Conservation (phyloP, 1,139 yeast genomes). For the Candida mesenterica region DNA sequence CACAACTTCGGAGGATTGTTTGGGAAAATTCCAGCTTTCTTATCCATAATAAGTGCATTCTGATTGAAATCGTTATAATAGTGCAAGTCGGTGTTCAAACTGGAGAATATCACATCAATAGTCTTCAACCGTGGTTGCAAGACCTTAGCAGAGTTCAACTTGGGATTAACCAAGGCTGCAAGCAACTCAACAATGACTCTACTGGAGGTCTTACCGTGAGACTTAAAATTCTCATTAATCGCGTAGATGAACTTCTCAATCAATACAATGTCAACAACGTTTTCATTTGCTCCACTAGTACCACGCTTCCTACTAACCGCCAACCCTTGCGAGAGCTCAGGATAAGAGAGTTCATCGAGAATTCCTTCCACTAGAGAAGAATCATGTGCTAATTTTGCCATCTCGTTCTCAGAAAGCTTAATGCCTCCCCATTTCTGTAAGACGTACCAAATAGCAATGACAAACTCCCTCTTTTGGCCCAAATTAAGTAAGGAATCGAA, state of each 20-base stretch:
- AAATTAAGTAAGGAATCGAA: slow-evolving; percentile 34
- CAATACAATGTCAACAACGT: slow-evolving; percentile 24
- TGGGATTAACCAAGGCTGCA: slow-evolving; percentile 20
- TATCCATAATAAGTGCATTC: slow-evolving; percentile 18
- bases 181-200: slow-evolving; percentile 25
- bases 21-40: slow-evolving; percentile 14
- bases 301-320: slow-evolving; percentile 4
- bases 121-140: slow-evolving; percentile 27
- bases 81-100: slow-evolving; percentile 34
- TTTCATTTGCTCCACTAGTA: slow-evolving; percentile 8
- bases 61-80: slow-evolving; percentile 35
- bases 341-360: slow-evolving; percentile 9
- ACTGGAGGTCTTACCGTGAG: slow-evolving; percentile 20
- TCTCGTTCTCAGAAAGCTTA: slow-evolving; percentile 8
- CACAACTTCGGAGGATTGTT: slow-evolving; percentile 26
- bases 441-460: slow-evolving; percentile 29
- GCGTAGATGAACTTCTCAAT: slow-evolving; percentile 38
- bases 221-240: slow-evolving; percentile 25
- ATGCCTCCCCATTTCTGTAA: slow-evolving; percentile 38
- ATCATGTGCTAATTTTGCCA: slow-evolving; percentile 3
- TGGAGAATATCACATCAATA: slow-evolving; percentile 29
- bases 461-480: slow-evolving; percentile 33
- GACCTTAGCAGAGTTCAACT: slow-evolving; percentile 16
- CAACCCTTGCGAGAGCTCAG: slow-evolving; percentile 7
- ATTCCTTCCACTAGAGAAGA: slow-evolving; percentile 3